phyloP scores from a whole-genome alignment of 2,329 filamentous ascomycete genomes.

The Monosporascus sp. region DNA sequence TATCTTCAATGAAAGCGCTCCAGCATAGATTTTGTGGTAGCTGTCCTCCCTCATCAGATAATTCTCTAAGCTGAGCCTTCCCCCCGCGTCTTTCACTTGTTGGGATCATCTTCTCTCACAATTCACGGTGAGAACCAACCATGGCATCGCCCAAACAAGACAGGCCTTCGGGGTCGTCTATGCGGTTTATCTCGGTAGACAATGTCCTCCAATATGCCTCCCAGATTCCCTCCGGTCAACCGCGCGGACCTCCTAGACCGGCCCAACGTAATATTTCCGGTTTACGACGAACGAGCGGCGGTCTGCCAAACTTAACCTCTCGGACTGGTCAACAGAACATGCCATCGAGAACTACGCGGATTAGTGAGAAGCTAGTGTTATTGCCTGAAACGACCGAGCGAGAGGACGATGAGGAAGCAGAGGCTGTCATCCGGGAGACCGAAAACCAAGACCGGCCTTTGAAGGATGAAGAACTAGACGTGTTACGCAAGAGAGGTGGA shows the following conservation, averaged over 20 bases:
- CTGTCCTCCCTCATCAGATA: no score
- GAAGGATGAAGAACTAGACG: conserved; percentile 62
- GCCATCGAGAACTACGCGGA: conserved; percentile 84
- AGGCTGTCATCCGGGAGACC: conserved; percentile 39
- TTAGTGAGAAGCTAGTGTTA: conserved; percentile 94
- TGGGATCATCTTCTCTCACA: no score
- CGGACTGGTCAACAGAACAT: conserved; percentile 54
- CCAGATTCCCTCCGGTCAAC: conserved; percentile 91
- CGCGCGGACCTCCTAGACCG: conserved; percentile 61
- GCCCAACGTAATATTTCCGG: conserved; percentile 40
- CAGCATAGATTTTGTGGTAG: no score
- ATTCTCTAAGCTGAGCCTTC: no score
- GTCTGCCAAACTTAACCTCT: conserved; percentile 36
- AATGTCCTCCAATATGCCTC: conserved; percentile 91
- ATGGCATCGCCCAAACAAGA: not conserved
- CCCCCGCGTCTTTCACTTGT: no score
- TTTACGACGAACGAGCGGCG: conserved; percentile 40
- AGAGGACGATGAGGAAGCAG: conserved; percentile 49
- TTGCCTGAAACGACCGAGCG: conserved; percentile 73
- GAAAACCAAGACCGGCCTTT: conserved; percentile 59
- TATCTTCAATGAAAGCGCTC: no score
- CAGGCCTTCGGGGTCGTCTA: conserved; percentile 33
- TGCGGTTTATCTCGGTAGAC: conserved; percentile 83
- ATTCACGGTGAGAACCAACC: not conserved
- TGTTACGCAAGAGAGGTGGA: conserved; percentile 56